These are phyloP conservation scores for Ormosia semicastrata DNA, from an alignment of 306 rosid species.

Conservation along the genomic window DNA sequence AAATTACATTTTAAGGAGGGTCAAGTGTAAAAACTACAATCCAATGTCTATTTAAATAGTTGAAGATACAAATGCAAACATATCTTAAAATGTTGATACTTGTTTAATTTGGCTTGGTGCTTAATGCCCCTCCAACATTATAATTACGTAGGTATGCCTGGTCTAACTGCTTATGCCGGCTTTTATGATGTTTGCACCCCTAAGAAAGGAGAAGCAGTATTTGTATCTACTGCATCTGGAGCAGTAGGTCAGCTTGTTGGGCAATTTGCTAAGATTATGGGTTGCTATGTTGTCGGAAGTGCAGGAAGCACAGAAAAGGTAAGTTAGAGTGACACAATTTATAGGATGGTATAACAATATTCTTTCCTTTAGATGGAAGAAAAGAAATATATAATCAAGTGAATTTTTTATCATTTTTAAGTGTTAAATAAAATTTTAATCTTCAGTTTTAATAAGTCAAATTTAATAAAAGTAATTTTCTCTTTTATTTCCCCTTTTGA, in stretches of 20 bases:
- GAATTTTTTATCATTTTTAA: background rate
- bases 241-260: background rate
- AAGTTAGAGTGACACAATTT: background rate
- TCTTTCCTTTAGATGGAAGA: background rate
- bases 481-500: too few species aligned
- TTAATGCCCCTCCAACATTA: background rate
- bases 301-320: conserved; percentile 1
- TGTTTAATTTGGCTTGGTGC: background rate
- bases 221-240: too few species aligned
- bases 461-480: background rate
- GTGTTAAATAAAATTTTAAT: background rate
- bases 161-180: too few species aligned
- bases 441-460: background rate
- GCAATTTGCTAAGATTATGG: too few species aligned
- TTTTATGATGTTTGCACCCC: background rate
- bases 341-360: background rate
- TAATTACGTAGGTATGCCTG: background rate
- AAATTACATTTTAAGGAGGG: background rate
- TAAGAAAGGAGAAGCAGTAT: too few species aligned
- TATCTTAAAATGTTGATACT: background rate
- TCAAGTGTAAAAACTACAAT: background rate
- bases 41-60: too few species aligned
- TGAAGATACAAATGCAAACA: background rate
- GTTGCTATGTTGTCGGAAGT: conserved; percentile 22
- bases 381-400: background rate